Base-by-base conservation (phyloP, 2,329 filamentous ascomycete species). In the Bipolaris gigantea region DNA sequence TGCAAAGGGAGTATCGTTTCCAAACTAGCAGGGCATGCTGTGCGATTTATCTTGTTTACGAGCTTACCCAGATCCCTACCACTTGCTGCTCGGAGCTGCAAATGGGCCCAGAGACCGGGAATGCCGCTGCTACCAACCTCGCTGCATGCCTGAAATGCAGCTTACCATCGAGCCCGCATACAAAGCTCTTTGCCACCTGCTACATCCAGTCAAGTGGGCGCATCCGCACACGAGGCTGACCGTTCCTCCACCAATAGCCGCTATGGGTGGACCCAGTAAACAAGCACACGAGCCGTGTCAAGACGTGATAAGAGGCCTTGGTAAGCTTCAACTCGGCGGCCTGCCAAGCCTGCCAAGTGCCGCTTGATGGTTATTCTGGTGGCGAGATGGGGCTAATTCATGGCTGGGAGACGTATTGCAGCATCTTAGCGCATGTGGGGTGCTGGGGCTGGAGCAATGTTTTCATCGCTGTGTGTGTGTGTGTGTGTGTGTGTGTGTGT, bases 221-320 rank as follows among this genome's bases (percentile, higher is more conserved):
- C 30, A 35, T 21, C 38, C 46, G 41, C 49, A 57, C 50, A 56
- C 50, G 54, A 53, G 38, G 25, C 49, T 42, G 47, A 48, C 36
- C 44, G 39, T 34, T 6, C 47, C 10, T 40, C 49, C 33, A 36
- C 62, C 62, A 65, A 63, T 65, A n/a, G 42, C 34, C 35, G 47
- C 32, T 33, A 36, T 33, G 36, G 38, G 27, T 33, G 33, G 40
- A 21, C 32, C 36, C 48, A 57, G 41, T 48, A 56, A 59, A 63
- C 58, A 46, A 54, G 47, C 53, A 51, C 50, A 56, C 49, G 39
- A 48, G 52, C 42, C 58, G 59, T 63, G 61, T 61, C 54, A 66
- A 66, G 63, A 60, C 59, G 53, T 63, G 63, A 63, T 66, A 66
- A 66, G 63, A 57, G 35, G 44, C 38, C 63, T 66, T 66, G 63